phyloP scores from a whole-genome alignment of 805 yeast genomes.

The Yamadazyma tumulicola region DNA sequence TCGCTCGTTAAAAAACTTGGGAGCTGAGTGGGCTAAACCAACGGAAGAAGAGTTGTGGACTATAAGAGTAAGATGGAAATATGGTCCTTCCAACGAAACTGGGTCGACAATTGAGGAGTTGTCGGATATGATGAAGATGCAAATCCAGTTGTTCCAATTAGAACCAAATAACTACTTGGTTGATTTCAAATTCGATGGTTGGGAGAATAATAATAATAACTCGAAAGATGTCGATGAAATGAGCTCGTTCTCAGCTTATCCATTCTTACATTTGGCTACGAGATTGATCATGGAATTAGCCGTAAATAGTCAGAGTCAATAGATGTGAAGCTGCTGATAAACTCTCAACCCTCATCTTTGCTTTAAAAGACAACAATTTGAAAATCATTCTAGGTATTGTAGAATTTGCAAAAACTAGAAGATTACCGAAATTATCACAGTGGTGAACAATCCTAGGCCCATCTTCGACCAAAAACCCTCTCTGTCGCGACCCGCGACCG shows the following conservation, averaged over 20 bases:
- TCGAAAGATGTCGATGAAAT: slow-evolving; percentile 59
- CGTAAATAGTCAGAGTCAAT: slow-evolving; percentile 70
- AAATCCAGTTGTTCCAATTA: slow-evolving; percentile 89
- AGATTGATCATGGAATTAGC: slow-evolving; percentile 94
- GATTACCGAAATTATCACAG: too few species aligned
- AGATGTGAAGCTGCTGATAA: too few species aligned
- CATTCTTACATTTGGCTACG: slow-evolving; percentile 90
- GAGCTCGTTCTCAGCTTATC: slow-evolving; percentile 92
- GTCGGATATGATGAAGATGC: slow-evolving; percentile 88
- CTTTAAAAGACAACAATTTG: too few species aligned
- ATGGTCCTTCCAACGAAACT: slow-evolving; percentile 35
- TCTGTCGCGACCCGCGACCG: too few species aligned
- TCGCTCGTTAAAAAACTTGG: slow-evolving; percentile 85
- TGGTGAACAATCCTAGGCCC: too few species aligned
- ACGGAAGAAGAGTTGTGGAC: slow-evolving; percentile 96
- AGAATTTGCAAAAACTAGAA: too few species aligned
- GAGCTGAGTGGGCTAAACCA: slow-evolving; percentile 97
- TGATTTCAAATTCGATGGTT: slow-evolving; percentile 96
- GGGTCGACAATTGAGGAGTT: slow-evolving; percentile 17
- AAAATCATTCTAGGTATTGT: too few species aligned
- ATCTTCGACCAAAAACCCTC: too few species aligned
- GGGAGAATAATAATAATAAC: slow-evolving; percentile 52
- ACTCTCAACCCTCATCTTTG: too few species aligned
- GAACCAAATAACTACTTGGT: slow-evolving; percentile 95
- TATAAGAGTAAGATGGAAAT: slow-evolving; percentile 90